These are phyloP conservation scores for Clavariopsis aquatica DNA, from an alignment of 495 filamentous ascomycete genomes.

Conservation along the genomic window DNA sequence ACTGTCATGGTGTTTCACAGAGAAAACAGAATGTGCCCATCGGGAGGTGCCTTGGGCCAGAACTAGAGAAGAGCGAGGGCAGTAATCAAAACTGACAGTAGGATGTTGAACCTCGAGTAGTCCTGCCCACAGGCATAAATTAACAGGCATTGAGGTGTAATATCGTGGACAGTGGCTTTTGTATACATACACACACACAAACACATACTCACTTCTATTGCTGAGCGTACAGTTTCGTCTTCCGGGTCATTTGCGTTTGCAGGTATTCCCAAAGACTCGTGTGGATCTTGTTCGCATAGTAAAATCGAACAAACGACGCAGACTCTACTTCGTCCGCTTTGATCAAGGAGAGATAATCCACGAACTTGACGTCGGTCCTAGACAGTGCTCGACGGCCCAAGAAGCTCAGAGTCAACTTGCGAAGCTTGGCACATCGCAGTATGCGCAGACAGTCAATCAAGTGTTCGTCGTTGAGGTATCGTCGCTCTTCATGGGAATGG, in stretches of 20 bases:
- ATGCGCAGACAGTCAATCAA: conserved; percentile 39
- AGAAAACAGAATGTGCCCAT: background rate
- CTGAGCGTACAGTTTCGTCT: conserved; percentile 36
- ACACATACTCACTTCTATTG: background rate
- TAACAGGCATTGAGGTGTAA: background rate
- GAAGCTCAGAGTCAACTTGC: conserved; percentile 36
- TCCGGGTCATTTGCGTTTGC: conserved; percentile 35
- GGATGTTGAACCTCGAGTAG: background rate
- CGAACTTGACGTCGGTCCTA: conserved; percentile 35
- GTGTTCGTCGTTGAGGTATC: conserved; percentile 43
- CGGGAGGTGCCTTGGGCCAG: background rate
- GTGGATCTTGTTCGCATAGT: conserved; percentile 30
- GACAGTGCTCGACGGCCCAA: conserved; percentile 33
- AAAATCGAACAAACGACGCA: conserved; percentile 1
- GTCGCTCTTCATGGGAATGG: conserved; percentile 35
- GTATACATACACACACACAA: background rate
- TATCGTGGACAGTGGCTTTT: no score
- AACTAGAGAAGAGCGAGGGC: background rate
- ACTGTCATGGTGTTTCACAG: background rate
- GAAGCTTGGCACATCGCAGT: conserved; percentile 35
- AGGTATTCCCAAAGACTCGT: conserved; percentile 17
- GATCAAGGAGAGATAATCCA: conserved; percentile 36
- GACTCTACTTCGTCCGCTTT: conserved; percentile 39
- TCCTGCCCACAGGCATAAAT: background rate
- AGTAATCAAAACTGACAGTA: background rate